A percentile compares a stretch with the other conserved stretches of the same genome.
Evolutionary conservation across 352 stramenopile genomes (phyloP).

Genomic region (Phytophthora capsici): DNA sequence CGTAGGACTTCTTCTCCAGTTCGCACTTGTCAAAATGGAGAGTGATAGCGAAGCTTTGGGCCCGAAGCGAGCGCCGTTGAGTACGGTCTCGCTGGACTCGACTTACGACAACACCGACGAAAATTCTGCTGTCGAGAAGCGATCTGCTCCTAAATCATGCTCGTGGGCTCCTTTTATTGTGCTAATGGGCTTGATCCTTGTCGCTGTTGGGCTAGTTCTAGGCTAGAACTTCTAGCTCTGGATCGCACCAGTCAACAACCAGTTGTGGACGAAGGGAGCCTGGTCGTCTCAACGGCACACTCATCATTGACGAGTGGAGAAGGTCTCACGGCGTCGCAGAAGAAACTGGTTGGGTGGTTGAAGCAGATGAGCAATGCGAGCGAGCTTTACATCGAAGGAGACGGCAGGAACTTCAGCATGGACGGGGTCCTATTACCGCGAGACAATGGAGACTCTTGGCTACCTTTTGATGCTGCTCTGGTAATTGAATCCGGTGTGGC

Average conservation of each 20-base stretch:
- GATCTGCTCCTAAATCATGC: not conserved
- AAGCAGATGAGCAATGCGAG: slow-evolving; percentile 25
- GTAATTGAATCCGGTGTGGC: slow-evolving; percentile 10
- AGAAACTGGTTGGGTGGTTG: slow-evolving; percentile 29
- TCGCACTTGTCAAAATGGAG: slow-evolving; percentile 36
- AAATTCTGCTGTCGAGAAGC: slow-evolving; percentile 5
- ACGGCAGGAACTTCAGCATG: slow-evolving; percentile 26
- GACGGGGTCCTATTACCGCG: slow-evolving; percentile 29
- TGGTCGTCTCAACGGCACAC: not conserved
- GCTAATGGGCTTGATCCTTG: slow-evolving; percentile 18
- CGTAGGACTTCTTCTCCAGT: slow-evolving; percentile 1
- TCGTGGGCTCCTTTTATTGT: slow-evolving; percentile 20
- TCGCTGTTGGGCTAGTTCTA: slow-evolving; percentile 29
- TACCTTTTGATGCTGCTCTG: slow-evolving; percentile 28
- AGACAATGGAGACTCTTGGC: slow-evolving; percentile 8
- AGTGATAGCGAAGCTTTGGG: slow-evolving; percentile 1
- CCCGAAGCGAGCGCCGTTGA: slow-evolving; percentile 27
- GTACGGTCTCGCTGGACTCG: slow-evolving; percentile 39
- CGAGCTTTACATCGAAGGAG: slow-evolving; percentile 25
- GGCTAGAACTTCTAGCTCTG: slow-evolving; percentile 25
- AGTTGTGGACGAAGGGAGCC: slow-evolving; percentile 7
- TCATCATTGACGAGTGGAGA: slow-evolving; percentile 15
- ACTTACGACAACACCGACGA: slow-evolving; percentile 16
- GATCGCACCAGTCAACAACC: slow-evolving; percentile 12
- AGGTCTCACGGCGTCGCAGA: slow-evolving; percentile 17